phyloP scores from a whole-genome alignment of 1,284 basidiomycete species.

The Vanrija sp. region DNA sequence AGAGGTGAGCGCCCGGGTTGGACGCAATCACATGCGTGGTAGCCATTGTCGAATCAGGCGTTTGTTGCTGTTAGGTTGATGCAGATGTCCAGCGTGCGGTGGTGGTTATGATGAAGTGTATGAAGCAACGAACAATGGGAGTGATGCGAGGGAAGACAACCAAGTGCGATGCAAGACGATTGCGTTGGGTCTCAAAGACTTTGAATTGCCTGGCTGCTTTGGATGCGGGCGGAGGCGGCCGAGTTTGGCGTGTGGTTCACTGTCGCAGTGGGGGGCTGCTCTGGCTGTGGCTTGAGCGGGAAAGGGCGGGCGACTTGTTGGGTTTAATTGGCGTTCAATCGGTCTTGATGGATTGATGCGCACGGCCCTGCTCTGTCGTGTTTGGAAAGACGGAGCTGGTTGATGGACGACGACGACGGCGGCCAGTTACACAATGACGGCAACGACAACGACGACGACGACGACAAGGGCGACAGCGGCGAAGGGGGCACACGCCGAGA shows the following conservation, averaged over 20 bases:
- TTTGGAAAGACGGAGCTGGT: too few relatives aligned
- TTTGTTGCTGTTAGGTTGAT: too few relatives aligned
- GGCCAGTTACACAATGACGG: too few relatives aligned
- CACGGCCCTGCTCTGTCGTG: too few relatives aligned
- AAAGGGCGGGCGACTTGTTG: too few relatives aligned
- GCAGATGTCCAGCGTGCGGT: background rate
- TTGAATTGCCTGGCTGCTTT: background rate
- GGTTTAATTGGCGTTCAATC: too few relatives aligned
- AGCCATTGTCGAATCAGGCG: constrained; percentile 31
- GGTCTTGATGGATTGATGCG: too few relatives aligned
- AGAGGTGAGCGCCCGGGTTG: constrained; percentile 43
- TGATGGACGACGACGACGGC: too few relatives aligned
- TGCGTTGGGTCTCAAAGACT: background rate
- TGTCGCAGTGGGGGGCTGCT: background rate
- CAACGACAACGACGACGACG: too few relatives aligned
- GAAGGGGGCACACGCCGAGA: too few relatives aligned
- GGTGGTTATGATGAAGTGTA: background rate
- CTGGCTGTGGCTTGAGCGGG: background rate
- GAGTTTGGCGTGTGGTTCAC: too few relatives aligned
- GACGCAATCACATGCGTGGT: constrained; percentile 50
- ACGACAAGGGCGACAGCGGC: too few relatives aligned
- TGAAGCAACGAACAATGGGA: background rate
- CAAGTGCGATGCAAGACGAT: background rate
- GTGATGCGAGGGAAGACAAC: background rate
- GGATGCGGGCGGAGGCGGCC: background rate